phyloP scores from a whole-genome alignment of 208 protist species.

The Sergeia podlipaevii region DNA sequence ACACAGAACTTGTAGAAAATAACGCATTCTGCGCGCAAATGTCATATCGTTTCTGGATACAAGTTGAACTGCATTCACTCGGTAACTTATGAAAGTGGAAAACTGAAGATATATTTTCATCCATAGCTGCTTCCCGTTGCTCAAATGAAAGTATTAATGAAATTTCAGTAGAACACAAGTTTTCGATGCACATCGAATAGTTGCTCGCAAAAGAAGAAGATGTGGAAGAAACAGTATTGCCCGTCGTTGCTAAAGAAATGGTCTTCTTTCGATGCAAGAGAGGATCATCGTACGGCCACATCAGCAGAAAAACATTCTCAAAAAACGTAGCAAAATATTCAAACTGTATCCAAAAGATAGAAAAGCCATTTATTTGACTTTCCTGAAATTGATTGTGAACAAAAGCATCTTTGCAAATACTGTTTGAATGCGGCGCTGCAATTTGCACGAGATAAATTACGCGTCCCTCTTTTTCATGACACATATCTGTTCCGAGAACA shows the following conservation, averaged over 20 bases:
- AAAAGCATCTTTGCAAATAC: conserved; percentile 12
- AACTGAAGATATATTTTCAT: conserved; percentile 7
- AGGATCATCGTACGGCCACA: conserved; percentile 60
- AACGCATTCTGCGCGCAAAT: conserved; percentile 42
- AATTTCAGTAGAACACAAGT: conserved; percentile 14
- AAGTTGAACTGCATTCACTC: not conserved
- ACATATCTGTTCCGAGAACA: conserved; percentile 16
- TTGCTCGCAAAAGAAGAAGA: conserved; percentile 47
- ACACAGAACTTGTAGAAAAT: conserved; percentile 23
- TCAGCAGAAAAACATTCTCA: conserved; percentile 29
- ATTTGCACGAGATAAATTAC: conserved; percentile 22
- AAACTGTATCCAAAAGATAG: conserved; percentile 50
- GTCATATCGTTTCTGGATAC: conserved; percentile 25
- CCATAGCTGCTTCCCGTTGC: not conserved
- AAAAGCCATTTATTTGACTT: conserved; percentile 21
- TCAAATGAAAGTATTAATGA: conserved; percentile 37
- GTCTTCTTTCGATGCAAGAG: conserved; percentile 25
- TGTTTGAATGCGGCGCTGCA: conserved; percentile 12
- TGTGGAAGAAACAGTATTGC: conserved; percentile 7
- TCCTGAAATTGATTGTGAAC: conserved; percentile 9
- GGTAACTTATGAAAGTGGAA: conserved; percentile 30
- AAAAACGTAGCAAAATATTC: conserved; percentile 54
- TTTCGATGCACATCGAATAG: conserved; percentile 49
- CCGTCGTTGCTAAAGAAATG: conserved; percentile 10
- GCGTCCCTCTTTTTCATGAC: conserved; percentile 13